These are phyloP conservation scores for Termitomyces sp. DNA, from an alignment of 768 basidiomycete genomes.

Conservation along the genomic window DNA sequence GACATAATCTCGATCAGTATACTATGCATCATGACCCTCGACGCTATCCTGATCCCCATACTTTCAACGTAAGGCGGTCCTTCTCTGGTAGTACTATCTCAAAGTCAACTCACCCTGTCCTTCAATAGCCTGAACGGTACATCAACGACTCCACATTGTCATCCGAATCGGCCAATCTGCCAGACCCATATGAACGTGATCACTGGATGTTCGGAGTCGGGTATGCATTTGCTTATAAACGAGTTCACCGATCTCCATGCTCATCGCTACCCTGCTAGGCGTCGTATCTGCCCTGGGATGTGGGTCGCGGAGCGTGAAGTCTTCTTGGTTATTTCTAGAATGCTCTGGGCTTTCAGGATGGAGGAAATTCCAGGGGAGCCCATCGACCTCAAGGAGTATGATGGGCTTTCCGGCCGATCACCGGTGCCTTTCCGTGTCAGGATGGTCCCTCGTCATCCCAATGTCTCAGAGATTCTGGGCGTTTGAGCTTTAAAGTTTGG, in stretches of 20 bases:
- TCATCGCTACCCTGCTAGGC: constrained; percentile 13
- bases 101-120: neutral
- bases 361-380: constrained; percentile 36
- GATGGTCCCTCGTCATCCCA: constrained; percentile 26
- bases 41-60: constrained; percentile 36
- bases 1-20: constrained; percentile 22
- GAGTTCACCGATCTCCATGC: neutral
- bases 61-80: constrained; percentile 22
- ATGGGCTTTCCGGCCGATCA: constrained; percentile 41
- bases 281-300: constrained; percentile 42
- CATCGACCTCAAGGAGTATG: constrained; percentile 43
- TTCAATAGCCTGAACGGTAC: constrained; percentile 39
- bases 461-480: constrained; percentile 22
- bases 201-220: constrained; percentile 51
- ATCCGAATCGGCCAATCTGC: constrained; percentile 39
- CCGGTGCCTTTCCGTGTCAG: constrained; percentile 39
- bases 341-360: constrained; percentile 46
- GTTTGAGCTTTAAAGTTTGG: neutral
- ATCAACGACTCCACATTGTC: constrained; percentile 31
- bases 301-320: constrained; percentile 43
- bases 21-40: constrained; percentile 32
- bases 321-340: constrained; percentile 38
- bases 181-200: constrained; percentile 40
- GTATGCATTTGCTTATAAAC: constrained; percentile 23
- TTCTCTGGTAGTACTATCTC: neutral